Evolutionary conservation across 208 protist species (phyloP).

Genomic region (Porcisia deanei): DNA sequence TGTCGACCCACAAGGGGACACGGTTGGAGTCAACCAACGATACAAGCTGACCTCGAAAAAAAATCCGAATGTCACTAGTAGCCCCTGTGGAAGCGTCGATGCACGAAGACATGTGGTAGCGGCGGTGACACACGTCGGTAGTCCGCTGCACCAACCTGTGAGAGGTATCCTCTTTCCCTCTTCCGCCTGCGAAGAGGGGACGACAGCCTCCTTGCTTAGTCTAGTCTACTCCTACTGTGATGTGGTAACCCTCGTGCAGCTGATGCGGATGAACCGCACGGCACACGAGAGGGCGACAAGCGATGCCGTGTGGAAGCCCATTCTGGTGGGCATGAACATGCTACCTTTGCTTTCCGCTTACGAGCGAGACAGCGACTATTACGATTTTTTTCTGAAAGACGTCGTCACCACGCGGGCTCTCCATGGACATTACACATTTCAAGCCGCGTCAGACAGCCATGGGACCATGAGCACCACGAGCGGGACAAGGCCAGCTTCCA

Average conservation of each 20-base stretch:
- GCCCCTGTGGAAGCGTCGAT: background rate
- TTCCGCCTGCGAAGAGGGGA: background rate
- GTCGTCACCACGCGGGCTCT: conserved; percentile 69
- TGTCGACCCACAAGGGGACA: background rate
- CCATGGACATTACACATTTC: conserved; percentile 72
- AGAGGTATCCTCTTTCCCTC: conserved; percentile 17
- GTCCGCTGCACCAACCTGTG: background rate
- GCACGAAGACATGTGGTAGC: background rate
- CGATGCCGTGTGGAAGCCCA: conserved; percentile 53
- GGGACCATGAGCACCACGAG: conserved; percentile 17
- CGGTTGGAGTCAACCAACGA: background rate
- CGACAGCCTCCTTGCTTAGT: conserved; percentile 7
- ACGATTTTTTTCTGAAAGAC: conserved; percentile 68
- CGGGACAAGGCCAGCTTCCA: background rate
- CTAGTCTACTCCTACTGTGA: conserved; percentile 50
- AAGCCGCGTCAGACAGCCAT: conserved; percentile 16
- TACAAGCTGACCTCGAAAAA: background rate
- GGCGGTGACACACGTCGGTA: background rate
- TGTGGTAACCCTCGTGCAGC: conserved; percentile 34
- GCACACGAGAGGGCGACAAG: conserved; percentile 39
- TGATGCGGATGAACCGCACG: conserved; percentile 41
- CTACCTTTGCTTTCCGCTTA: conserved; percentile 40
- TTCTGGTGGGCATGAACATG: conserved; percentile 51
- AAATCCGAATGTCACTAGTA: background rate
- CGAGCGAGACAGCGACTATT: conserved; percentile 31